Evolutionary conservation across 345 rosid species (phyloP).

Genomic region (Hirschfeldia incana): DNA sequence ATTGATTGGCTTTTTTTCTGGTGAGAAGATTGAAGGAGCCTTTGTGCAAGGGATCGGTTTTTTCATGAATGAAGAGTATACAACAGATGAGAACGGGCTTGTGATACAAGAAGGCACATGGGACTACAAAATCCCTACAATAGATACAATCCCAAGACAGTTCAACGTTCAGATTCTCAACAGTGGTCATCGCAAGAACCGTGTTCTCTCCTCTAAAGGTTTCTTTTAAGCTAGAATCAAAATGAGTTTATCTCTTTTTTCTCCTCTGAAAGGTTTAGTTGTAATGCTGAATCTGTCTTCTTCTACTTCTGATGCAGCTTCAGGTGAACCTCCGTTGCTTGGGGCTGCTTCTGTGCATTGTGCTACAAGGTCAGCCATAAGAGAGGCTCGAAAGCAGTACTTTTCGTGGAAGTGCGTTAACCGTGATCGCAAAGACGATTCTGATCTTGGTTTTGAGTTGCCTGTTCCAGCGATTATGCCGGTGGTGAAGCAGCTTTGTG

Average conservation of each 20-base stretch:
- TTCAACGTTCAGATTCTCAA: slow-evolving; percentile 76
- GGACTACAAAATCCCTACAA: slow-evolving; percentile 83
- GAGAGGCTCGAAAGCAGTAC: slow-evolving; percentile 69
- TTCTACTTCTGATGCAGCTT: slow-evolving; percentile 50
- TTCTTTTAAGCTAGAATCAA: neutral
- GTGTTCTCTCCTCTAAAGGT: slow-evolving; percentile 90
- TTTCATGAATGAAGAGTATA: slow-evolving; percentile 88
- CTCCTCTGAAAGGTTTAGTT: neutral
- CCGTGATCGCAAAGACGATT: slow-evolving; percentile 17
- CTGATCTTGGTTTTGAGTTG: slow-evolving; percentile 47
- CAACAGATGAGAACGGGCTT: slow-evolving; percentile 68
- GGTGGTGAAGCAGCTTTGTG: slow-evolving; percentile 71
- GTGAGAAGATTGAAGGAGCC: slow-evolving; percentile 82
- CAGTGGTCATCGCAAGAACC: slow-evolving; percentile 75
- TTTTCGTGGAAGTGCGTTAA: slow-evolving; percentile 46
- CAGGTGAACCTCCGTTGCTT: slow-evolving; percentile 91
- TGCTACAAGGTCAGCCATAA: slow-evolving; percentile 74
- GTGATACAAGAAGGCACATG: slow-evolving; percentile 73
- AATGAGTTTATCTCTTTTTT: neutral
- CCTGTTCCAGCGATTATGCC: slow-evolving; percentile 88
- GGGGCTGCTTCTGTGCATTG: slow-evolving; percentile 80
- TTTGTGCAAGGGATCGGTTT: slow-evolving; percentile 92
- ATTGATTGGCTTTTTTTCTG: neutral
- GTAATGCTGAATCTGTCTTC: neutral
- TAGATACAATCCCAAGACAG: slow-evolving; percentile 78